Evolutionary conservation across 2,329 filamentous ascomycete species (phyloP).

Genomic region (Pyrenophora seminiperda): DNA sequence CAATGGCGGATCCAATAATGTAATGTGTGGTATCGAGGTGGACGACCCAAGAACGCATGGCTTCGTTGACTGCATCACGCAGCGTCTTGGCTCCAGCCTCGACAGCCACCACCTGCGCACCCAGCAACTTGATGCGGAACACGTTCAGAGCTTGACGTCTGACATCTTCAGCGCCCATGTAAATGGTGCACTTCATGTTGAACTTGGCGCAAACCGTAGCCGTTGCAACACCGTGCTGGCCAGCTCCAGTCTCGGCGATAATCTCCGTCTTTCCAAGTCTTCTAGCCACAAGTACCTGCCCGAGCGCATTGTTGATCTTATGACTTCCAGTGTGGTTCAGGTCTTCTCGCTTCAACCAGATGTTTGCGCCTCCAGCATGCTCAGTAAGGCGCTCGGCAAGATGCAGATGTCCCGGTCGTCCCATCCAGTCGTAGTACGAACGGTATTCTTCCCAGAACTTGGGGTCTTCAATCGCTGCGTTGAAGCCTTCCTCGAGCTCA

Average conservation of each 20-base stretch:
- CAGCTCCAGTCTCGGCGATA: slow-evolving; percentile 96
- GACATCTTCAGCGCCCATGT: slow-evolving; percentile 98
- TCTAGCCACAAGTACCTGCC: slow-evolving; percentile 84
- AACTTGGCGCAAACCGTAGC: slow-evolving; percentile 98
- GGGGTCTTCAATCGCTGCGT: slow-evolving; percentile 82
- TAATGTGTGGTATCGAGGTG: slow-evolving; percentile 95
- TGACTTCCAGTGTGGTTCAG: slow-evolving; percentile 97
- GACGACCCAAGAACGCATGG: slow-evolving; percentile 90
- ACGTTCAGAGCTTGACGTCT: slow-evolving; percentile 95
- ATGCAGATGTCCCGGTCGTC: slow-evolving; percentile 89
- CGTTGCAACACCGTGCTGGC: slow-evolving; percentile 96
- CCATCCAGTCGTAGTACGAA: slow-evolving; percentile 97
- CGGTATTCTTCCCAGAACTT: slow-evolving; percentile 97
- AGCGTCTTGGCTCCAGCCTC: slow-evolving; percentile 79
- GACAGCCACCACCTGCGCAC: slow-evolving; percentile 89
- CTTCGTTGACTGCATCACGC: slow-evolving; percentile 82
- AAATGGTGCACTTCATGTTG: slow-evolving; percentile 96
- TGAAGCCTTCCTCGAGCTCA: slow-evolving; percentile 89
- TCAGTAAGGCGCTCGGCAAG: slow-evolving; percentile 86
- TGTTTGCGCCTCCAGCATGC: slow-evolving; percentile 87
- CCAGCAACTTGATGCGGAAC: slow-evolving; percentile 96
- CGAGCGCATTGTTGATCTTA: slow-evolving; percentile 99
- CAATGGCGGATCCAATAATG: slow-evolving; percentile 96
- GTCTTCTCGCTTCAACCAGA: slow-evolving; percentile 98
- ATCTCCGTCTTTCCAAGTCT: slow-evolving; percentile 94